Base-by-base conservation (phyloP, 148 eudicot species). In the Cornus controversa region DNA sequence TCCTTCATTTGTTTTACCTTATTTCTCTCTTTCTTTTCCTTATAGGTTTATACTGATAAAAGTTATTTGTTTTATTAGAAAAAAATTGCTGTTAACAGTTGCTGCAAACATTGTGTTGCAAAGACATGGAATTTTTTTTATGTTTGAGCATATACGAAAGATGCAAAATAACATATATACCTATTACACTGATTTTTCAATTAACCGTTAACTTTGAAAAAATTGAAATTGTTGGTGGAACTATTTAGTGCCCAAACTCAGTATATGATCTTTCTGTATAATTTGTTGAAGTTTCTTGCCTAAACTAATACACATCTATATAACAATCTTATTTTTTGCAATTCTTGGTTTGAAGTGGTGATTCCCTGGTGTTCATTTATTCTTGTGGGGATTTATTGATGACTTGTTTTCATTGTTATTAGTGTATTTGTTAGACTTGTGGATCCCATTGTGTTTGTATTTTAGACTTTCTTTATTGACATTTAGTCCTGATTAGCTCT, bases 401-500 rank as follows among this genome's bases (percentile, higher is more conserved):
- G 16, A 50, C 34, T 13, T 0, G 57, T 1, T 20, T 9, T n/a
- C n/a, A n/a, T 13, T 0, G 57, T 54, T 54, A 16, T 20, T 54
- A 20, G 20, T 6, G 24, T 60, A 60, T 60, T 22, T 60, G 24
- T 63, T 72, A 10, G 37, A 54, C 60, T 68, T 73, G 8, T 57
- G 57, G 23, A 66, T 36, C 67, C 25, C 45, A n/a, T 71, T 53
- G 1, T 13, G 10, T 20, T 62, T 73, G 47, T 15, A 22, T 66
- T 54, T 20, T 40, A 27, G 11, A 66, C 47, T 15, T 67, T 23
- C 36, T 29, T 26, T 64, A n/a, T 64, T 78, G 42, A 47, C n/a
- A n/a, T 29, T 53, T 69, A 72, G 53, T 65, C 67, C 25, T 74
- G 45, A 66, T 77, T 74, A 67, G 66, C 57, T 36, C 34, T 28